Conservation (phyloP, 306 rosid genomes). For the Quercus engelmannii region DNA sequence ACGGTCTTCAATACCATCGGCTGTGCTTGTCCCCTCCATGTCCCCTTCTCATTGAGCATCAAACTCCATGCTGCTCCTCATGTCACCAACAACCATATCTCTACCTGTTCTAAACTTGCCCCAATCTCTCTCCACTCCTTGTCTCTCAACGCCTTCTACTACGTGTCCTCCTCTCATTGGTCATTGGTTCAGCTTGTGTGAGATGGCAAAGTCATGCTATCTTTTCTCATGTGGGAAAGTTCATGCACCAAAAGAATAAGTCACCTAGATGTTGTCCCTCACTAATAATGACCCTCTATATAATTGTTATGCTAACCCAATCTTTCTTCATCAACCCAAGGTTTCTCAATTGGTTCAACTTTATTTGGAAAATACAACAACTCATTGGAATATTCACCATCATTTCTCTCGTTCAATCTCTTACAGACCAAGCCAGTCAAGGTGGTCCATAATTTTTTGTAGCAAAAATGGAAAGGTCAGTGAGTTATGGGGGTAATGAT, state of each 20-base stretch:
- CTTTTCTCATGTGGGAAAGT: slow-evolving; percentile 17
- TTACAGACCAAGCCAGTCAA: neutral
- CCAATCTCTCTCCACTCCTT: slow-evolving; percentile 14
- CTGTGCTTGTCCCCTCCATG: slow-evolving; percentile 40
- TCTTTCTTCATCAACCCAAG: slow-evolving; percentile 7
- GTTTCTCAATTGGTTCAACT: too few species aligned
- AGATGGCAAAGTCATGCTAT: neutral
- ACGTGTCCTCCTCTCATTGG: slow-evolving; percentile 32
- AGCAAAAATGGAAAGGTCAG: slow-evolving; percentile 28
- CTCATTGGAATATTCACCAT: neutral
- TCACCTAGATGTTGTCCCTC: slow-evolving; percentile 39
- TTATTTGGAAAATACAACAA: too few species aligned
- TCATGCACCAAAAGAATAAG: slow-evolving; percentile 39
- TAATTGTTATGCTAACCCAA: slow-evolving; percentile 13
- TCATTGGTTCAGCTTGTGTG: slow-evolving; percentile 33
- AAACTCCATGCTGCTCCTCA: slow-evolving; percentile 32
- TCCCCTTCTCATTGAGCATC: slow-evolving; percentile 38
- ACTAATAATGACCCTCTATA: slow-evolving; percentile 27
- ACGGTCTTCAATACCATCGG: slow-evolving; percentile 25
- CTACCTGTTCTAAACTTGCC: neutral
- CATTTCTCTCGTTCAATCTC: neutral
- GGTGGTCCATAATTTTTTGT: neutral
- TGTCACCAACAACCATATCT: slow-evolving; percentile 35
- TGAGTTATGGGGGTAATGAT: slow-evolving; percentile 23
- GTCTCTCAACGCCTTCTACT: neutral